Evolutionary conservation across 148 eudicot species (phyloP).

Genomic region (Diospyros kaki): DNA sequence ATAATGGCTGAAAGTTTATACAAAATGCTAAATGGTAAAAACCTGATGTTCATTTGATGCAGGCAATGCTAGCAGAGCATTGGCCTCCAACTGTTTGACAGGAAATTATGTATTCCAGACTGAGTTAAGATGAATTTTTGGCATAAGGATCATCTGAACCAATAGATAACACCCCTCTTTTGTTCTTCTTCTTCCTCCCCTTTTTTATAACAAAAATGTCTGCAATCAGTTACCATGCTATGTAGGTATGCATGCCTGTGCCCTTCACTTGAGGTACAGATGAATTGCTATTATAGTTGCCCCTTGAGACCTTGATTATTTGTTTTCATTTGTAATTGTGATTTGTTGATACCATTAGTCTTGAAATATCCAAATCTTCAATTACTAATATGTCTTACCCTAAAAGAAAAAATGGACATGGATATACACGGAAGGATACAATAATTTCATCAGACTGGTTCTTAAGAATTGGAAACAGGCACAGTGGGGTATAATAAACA

Average conservation of each 20-base stretch:
- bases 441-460: background rate
- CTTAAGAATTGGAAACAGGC: background rate
- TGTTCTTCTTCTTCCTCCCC: background rate
- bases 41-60: background rate
- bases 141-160: background rate
- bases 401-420: background rate
- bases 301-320: background rate
- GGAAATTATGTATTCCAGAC: background rate
- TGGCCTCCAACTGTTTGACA: background rate
- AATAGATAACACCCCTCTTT: slow-evolving; percentile 3
- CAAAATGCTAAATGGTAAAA: background rate
- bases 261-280: background rate
- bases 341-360: background rate
- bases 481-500: background rate
- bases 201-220: background rate
- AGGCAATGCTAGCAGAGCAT: background rate
- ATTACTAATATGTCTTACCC: background rate
- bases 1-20: background rate
- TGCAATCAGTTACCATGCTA: background rate
- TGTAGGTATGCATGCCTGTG: background rate
- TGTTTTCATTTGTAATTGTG: background rate
- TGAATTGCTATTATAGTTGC: slow-evolving; percentile 1
- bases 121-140: background rate
- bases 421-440: background rate
- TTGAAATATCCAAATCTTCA: background rate